A percentile compares a stretch with the other conserved stretches of the same genome.
These are phyloP conservation scores for Lactifluus echinatus DNA, from an alignment of 768 basidiomycete species.

Conservation along the genomic window DNA sequence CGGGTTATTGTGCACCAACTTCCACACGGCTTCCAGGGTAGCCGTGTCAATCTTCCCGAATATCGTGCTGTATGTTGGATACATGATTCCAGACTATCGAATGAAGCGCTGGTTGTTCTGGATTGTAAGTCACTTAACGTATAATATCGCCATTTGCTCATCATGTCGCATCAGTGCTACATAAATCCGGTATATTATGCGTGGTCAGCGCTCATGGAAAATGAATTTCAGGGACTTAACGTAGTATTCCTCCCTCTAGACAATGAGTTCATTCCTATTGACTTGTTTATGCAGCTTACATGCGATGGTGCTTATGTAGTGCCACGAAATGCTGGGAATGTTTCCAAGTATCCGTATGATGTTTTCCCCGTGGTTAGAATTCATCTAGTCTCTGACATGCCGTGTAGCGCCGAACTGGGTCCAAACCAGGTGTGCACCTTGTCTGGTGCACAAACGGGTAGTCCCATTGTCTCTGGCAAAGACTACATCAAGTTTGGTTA, in stretches of 20 bases:
- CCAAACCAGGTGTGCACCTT: conserved; percentile 74
- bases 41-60: conserved; percentile 47
- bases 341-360: conserved; percentile 55
- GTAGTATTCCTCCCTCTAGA: conserved; percentile 28
- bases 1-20: conserved; percentile 47
- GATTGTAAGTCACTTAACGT: conserved; percentile 44
- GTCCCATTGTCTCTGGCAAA: conserved; percentile 58
- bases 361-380: neutral
- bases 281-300: conserved; percentile 32
- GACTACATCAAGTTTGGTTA: conserved; percentile 70
- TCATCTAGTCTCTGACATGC: neutral
- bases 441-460: conserved; percentile 52
- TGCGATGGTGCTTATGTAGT: conserved; percentile 62
- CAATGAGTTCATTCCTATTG: neutral
- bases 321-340: conserved; percentile 51
- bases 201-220: conserved; percentile 75
- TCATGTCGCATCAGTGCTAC: conserved; percentile 52
- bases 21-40: conserved; percentile 44
- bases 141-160: conserved; percentile 18
- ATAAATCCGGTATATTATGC: conserved; percentile 52
- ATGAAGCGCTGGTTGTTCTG: conserved; percentile 87
- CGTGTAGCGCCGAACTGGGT: conserved; percentile 53
- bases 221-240: conserved; percentile 66
- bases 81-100: conserved; percentile 53
- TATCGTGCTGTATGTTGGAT: conserved; percentile 65